Conservation (phyloP, 176 grass and related monocot species). For the Avena eriantha region DNA sequence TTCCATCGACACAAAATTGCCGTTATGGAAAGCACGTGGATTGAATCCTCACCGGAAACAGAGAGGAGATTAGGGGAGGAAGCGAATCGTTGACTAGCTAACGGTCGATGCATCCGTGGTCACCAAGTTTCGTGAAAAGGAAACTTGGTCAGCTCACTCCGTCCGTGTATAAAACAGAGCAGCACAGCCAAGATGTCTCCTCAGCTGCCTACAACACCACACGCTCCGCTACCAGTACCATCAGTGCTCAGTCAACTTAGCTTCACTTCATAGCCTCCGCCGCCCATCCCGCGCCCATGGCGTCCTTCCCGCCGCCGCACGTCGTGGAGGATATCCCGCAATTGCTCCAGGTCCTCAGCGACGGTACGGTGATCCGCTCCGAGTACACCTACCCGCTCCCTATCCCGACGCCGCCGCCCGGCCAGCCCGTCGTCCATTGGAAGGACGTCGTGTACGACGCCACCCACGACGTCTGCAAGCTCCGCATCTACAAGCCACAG, state of each 20-base stretch:
- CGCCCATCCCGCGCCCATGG: constrained; percentile 15
- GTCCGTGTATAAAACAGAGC: neutral
- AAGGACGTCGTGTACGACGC: constrained; percentile 48
- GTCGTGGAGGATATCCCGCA: constrained; percentile 22
- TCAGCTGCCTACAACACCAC: neutral
- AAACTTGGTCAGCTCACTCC: neutral
- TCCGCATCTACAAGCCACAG: constrained; percentile 38
- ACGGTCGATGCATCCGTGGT: neutral
- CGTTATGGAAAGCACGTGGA: neutral
- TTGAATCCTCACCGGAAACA: neutral
- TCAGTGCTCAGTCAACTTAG: neutral
- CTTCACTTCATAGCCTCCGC: neutral
- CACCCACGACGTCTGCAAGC: constrained; percentile 18
- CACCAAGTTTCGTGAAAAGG: neutral
- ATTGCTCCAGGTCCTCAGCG: constrained; percentile 30
- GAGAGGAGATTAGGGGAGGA: neutral
- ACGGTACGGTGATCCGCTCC: constrained; percentile 39
- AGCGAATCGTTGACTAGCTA: neutral
- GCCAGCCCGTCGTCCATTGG: neutral
- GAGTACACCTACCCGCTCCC: neutral
- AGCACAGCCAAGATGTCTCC: neutral
- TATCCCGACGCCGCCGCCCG: neutral
- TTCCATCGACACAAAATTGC: neutral
- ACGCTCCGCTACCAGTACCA: neutral
- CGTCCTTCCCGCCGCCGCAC: neutral